Conservation (phyloP, 345 rosid species). For the Salix arbutifolia region DNA sequence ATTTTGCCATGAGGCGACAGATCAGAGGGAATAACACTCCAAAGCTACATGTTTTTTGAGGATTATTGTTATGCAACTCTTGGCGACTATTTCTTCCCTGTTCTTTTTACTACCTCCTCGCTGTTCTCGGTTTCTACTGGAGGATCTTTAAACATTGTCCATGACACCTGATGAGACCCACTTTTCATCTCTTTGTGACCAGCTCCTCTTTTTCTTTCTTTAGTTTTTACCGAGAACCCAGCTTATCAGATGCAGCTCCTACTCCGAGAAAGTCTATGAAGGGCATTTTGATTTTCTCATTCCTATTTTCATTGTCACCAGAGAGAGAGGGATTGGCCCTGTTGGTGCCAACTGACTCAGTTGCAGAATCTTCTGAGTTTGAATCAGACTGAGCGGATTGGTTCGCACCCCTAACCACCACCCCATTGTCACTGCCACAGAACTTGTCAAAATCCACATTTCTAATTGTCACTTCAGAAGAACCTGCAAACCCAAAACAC, state of each 20-base stretch:
- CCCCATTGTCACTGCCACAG: constrained; percentile 10
- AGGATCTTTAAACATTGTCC: constrained; percentile 10
- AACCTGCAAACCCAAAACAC: constrained; percentile 20
- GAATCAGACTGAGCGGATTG: constrained; percentile 48
- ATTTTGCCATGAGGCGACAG: background rate
- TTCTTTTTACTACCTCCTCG: background rate
- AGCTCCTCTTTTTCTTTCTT: background rate
- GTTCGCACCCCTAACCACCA: constrained; percentile 25
- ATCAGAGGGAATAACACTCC: background rate
- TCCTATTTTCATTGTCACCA: constrained; percentile 17
- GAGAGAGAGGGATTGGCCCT: constrained; percentile 21
- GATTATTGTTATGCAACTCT: background rate
- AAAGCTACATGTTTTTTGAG: background rate
- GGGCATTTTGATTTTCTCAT: constrained; percentile 24
- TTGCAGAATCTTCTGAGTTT: constrained; percentile 48
- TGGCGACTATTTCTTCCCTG: background rate
- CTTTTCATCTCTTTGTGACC: background rate
- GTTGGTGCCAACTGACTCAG: constrained; percentile 39
- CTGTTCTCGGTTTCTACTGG: background rate
- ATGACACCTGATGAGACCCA: background rate
- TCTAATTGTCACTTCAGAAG: constrained; percentile 10
- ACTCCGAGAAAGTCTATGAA: constrained; percentile 74
- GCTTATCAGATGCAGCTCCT: constrained; percentile 31
- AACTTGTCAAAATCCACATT: constrained; percentile 18
- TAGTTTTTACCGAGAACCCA: background rate